A percentile compares a stretch with the other conserved stretches of the same genome.
These are phyloP conservation scores for Ophiorrhiza pumila DNA, from an alignment of 257 asterid genomes.

Conservation along the genomic window DNA sequence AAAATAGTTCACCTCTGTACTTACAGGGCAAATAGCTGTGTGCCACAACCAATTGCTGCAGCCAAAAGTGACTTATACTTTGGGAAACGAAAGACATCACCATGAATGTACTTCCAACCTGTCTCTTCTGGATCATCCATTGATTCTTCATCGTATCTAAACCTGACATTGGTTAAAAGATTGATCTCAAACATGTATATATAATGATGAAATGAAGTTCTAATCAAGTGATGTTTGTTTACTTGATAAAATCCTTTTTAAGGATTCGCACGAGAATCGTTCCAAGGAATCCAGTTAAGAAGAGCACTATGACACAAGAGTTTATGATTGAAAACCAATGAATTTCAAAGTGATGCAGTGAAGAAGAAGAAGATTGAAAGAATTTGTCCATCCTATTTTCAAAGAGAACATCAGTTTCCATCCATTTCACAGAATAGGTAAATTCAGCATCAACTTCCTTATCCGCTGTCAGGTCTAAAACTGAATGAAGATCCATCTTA, in stretches of 20 bases:
- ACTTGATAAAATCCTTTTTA: slow-evolving; percentile 72
- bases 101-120: slow-evolving; percentile 76
- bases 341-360: slow-evolving; percentile 60
- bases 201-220: not conserved
- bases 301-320: slow-evolving; percentile 65
- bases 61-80: slow-evolving; percentile 38
- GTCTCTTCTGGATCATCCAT: slow-evolving; percentile 68
- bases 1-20: not conserved
- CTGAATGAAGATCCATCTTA: slow-evolving; percentile 61
- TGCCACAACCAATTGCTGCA: not conserved
- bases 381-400: slow-evolving; percentile 77
- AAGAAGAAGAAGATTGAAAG: slow-evolving; percentile 50
- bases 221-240: not conserved
- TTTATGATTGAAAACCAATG: slow-evolving; percentile 77
- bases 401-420: slow-evolving; percentile 17
- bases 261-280: slow-evolving; percentile 68
- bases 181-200: not conserved
- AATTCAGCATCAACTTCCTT: slow-evolving; percentile 2
- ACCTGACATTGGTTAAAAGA: not conserved
- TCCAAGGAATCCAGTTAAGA: slow-evolving; percentile 64
- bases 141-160: not conserved
- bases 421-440: not conserved
- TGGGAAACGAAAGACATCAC: slow-evolving; percentile 72
- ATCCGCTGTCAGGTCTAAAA: slow-evolving; percentile 22
- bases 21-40: not conserved